These are phyloP conservation scores for Maudiozyma saulgeensis DNA, from an alignment of 805 yeast species.

Conservation along the genomic window DNA sequence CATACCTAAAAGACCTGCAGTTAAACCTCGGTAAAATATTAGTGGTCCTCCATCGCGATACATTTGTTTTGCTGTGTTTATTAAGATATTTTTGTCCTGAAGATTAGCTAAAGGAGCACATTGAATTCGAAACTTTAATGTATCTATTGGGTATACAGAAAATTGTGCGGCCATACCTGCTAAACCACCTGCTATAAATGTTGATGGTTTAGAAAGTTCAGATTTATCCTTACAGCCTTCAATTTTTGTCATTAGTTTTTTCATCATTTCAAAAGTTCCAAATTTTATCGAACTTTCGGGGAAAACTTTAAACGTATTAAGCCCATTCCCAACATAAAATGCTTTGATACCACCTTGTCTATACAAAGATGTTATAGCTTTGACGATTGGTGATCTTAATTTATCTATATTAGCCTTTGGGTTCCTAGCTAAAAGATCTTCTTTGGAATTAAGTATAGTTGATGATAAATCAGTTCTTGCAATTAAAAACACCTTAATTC, in stretches of 20 bases:
- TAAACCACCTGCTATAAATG: slow-evolving; percentile 88
- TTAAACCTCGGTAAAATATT: slow-evolving; percentile 77
- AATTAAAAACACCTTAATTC: slow-evolving; percentile 86
- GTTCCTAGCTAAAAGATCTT: slow-evolving; percentile 35
- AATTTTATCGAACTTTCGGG: slow-evolving; percentile 97
- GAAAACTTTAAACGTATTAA: slow-evolving; percentile 85
- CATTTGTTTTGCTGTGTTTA: slow-evolving; percentile 67
- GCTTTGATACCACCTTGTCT: slow-evolving; percentile 80
- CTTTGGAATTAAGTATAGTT: slow-evolving; percentile 51
- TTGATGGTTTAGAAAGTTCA: slow-evolving; percentile 63
- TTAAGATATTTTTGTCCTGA: slow-evolving; percentile 52
- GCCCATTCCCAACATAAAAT: slow-evolving; percentile 91
- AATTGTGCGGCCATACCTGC: slow-evolving; percentile 94
- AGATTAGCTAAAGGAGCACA: slow-evolving; percentile 67
- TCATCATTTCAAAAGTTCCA: slow-evolving; percentile 87
- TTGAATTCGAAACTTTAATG: slow-evolving; percentile 85
- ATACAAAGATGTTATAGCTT: slow-evolving; percentile 76
- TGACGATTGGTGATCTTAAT: slow-evolving; percentile 63
- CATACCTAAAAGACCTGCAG: slow-evolving; percentile 89
- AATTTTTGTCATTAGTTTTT: slow-evolving; percentile 56
- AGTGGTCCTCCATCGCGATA: slow-evolving; percentile 67
- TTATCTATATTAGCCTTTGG: slow-evolving; percentile 32
- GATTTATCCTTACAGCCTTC: slow-evolving; percentile 70
- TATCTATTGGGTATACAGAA: slow-evolving; percentile 90
- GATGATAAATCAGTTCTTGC: slow-evolving; percentile 80